These are phyloP conservation scores for Chrysanthemum makinoi DNA, from an alignment of 129 eudicot species.

Conservation along the genomic window DNA sequence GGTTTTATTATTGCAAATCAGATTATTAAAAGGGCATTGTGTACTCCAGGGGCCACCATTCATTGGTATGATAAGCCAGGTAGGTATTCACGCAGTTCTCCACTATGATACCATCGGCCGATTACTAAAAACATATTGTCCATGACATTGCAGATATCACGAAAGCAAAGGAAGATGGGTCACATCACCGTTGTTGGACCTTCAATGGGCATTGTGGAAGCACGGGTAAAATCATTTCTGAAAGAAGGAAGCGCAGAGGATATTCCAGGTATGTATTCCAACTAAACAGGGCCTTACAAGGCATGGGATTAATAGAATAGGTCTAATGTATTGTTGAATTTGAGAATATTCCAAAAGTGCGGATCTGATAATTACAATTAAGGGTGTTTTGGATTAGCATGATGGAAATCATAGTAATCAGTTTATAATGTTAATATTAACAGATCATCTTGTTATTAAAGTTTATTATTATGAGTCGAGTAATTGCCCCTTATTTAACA, in stretches of 20 bases:
- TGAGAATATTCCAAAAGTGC: neutral
- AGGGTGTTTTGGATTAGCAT: neutral
- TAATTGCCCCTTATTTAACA: too few species aligned
- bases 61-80: slow-evolving; percentile 99
- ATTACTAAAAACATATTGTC: slow-evolving; percentile 7
- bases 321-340: neutral
- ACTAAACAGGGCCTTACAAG: too few species aligned
- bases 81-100: slow-evolving; percentile 20
- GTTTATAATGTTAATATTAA: neutral
- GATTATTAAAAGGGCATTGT: slow-evolving; percentile 63
- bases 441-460: too few species aligned
- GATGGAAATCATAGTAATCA: neutral
- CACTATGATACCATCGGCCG: slow-evolving; percentile 3
- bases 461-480: too few species aligned
- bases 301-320: neutral
- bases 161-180: slow-evolving; percentile 97
- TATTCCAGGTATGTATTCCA: slow-evolving; percentile 40
- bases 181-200: slow-evolving; percentile 88
- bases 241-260: slow-evolving; percentile 46
- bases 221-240: slow-evolving; percentile 61
- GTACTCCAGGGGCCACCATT: slow-evolving; percentile 68
- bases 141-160: slow-evolving; percentile 61
- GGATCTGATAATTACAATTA: neutral
- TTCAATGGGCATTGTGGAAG: slow-evolving; percentile 72
- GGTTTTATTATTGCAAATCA: slow-evolving; percentile 80